These are phyloP conservation scores for Trichoderma sp. DNA, from an alignment of 2,329 filamentous ascomycete species.

Conservation along the genomic window DNA sequence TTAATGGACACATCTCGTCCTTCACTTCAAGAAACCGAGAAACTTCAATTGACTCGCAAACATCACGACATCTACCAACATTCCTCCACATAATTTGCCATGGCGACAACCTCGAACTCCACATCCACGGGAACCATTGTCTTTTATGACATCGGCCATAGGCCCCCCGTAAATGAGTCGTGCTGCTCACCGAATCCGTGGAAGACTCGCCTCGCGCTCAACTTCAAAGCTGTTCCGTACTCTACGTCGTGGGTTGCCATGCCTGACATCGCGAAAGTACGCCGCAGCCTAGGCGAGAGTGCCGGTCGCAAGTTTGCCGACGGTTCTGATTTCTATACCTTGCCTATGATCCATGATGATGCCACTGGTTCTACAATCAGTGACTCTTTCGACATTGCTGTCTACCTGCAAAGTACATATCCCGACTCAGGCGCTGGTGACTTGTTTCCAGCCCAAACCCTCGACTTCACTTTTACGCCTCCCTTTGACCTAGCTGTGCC, in stretches of 20 bases:
- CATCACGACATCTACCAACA: neutral
- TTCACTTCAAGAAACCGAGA: neutral
- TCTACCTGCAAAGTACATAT: slow-evolving; percentile 54
- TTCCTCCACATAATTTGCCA: neutral
- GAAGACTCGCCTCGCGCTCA: slow-evolving; percentile 39
- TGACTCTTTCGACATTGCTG: slow-evolving; percentile 65
- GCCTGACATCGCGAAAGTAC: slow-evolving; percentile 49
- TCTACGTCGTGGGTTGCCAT: slow-evolving; percentile 49
- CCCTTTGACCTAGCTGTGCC: slow-evolving; percentile 27
- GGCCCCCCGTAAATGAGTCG: slow-evolving; percentile 29
- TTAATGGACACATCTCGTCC: neutral
- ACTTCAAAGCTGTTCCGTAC: slow-evolving; percentile 40
- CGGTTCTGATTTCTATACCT: slow-evolving; percentile 57
- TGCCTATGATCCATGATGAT: slow-evolving; percentile 54
- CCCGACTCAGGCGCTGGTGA: slow-evolving; percentile 43
- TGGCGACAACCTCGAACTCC: neutral
- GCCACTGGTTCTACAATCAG: slow-evolving; percentile 44
- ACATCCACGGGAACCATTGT: slow-evolving; percentile 23
- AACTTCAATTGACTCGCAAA: neutral
- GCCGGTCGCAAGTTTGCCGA: slow-evolving; percentile 54
- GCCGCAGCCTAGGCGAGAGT: slow-evolving; percentile 43
- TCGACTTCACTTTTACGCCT: slow-evolving; percentile 39
- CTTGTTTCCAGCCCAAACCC: slow-evolving; percentile 46
- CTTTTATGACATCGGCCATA: slow-evolving; percentile 44
- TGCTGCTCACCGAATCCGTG: slow-evolving; percentile 33